Evolutionary conservation across 805 yeast genomes (phyloP), one percentile per base, ranked within the genome.

Genomic region (Isabelozyma heimii): DNA sequence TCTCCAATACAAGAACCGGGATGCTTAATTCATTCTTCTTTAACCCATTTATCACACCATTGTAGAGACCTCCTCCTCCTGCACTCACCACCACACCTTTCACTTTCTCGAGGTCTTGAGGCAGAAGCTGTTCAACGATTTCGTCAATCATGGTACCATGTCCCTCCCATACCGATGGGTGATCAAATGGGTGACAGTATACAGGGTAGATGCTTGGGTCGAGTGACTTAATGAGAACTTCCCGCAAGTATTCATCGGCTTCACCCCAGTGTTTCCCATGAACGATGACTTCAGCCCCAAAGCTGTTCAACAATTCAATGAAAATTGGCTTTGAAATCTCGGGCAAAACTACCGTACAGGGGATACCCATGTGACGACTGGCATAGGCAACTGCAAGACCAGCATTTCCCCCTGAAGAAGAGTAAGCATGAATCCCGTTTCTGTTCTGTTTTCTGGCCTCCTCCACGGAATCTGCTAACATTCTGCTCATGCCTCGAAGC

Each of bases 401-500:
- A 0, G 72, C 73, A 52, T 67, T 67, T 1, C 71, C 72, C n/a
- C 71, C 73, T 2, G 70, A 63, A 4, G 69, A 62, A 2, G 66
- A 57, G 45, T 55, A 62, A 3, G 65, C 64, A 8, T 56, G 51
- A 17, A 65, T 56, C 5, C 52, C 54, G 7, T 39, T 41, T 27
- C 57, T 55, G 10, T 50, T 56, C 7, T 44, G 46, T 1, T 37
- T 43, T 27, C 58, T 55, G 1, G 73, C 70, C n/a, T 56, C 55
- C 2, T 56, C 60, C 1, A 75, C 61, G 8, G 69, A 63, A 10
- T 58, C 54, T n/a, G 61, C 57, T 33, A 81, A 70, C 42, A 78
- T 63, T 49, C 77, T 58, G 6, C 84, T 83, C 27, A 81, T 69
- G 0, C 85, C 85, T 55, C 85, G 65, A 15, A 80, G 66, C 60